A percentile compares a stretch with the other conserved stretches of the same genome.
phyloP scores from a whole-genome alignment of 169 alveolate species.

The Perkinsus olseni region DNA sequence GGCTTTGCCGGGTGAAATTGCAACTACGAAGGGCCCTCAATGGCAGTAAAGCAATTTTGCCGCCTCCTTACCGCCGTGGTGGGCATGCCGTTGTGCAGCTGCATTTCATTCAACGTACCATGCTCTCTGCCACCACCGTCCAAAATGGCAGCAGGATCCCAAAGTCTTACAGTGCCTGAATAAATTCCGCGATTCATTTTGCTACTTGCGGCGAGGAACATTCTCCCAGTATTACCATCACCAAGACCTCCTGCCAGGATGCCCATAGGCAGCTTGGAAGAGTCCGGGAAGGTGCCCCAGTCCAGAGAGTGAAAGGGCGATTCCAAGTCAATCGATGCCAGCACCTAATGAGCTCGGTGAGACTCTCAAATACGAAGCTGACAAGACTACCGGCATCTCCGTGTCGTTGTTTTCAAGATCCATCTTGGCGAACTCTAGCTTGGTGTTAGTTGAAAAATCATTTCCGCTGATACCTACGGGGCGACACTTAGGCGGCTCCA shows the following conservation, averaged over 20 bases:
- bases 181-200: neutral
- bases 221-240: neutral
- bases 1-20: neutral
- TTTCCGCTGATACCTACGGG: neutral
- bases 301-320: neutral
- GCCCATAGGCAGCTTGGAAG: neutral
- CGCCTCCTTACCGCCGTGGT: neutral
- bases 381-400: neutral
- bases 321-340: neutral
- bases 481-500: neutral
- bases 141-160: neutral
- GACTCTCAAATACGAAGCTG: neutral
- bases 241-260: neutral
- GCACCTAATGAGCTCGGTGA: neutral
- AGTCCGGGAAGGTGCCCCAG: neutral
- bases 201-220: neutral
- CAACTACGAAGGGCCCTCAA: neutral
- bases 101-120: neutral
- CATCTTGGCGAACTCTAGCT: constrained; percentile 3
- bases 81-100: neutral
- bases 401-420: neutral
- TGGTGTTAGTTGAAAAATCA: neutral
- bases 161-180: neutral
- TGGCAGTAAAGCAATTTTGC: neutral
- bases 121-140: neutral